Evolutionary conservation across 495 filamentous ascomycete species (phyloP), one percentile per base, ranked within the genome.

Genomic region (Apiosordaria backusii): DNA sequence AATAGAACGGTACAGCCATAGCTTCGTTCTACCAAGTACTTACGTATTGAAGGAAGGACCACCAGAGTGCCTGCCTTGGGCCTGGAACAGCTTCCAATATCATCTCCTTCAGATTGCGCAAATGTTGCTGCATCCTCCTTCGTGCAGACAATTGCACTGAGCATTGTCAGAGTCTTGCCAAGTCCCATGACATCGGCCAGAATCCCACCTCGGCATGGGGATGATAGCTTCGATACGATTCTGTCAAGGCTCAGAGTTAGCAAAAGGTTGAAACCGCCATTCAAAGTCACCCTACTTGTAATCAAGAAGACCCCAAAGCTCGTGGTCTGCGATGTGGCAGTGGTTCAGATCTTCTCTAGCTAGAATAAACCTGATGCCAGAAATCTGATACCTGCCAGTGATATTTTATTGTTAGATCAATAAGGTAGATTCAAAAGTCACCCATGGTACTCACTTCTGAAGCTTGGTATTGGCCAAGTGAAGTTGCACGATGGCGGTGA

Each of bases 131-230:
- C 58, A 10, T 60, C 25, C 18, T 54, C 9, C 54, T 55, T 63
- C 50, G 61, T 2, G 50, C 26, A 63, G 21, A 54, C 24, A 7
- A 63, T 27, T 25, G 61, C 45, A 19, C 61, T 55, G 7, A 63
- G 23, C 61, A 63, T 53, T 4, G 61, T 63, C 13, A 63, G 19
- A 22, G 61, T 63, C n/a, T 63, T 63, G 4, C 61, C 61, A 22
- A 63, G 53, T 4, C 50, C 61, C 61, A 63, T 63, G 13, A 63
- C 61, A 25, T 63, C 61, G 21, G n/a, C 61, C 4, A 63, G 5
- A 24, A 63, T 63, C 3, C 61, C 61, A 16, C 61, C 61, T 2
- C 54, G 50, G 16, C 45, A 16, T 5, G 61, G 23, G 2, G 19
- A 13, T 5, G 21, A n/a, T 25, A 55, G 26, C 4, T 54, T 2